These are phyloP conservation scores for Aureobasidium sp. DNA, from an alignment of 2,329 filamentous ascomycete species.

Conservation along the genomic window DNA sequence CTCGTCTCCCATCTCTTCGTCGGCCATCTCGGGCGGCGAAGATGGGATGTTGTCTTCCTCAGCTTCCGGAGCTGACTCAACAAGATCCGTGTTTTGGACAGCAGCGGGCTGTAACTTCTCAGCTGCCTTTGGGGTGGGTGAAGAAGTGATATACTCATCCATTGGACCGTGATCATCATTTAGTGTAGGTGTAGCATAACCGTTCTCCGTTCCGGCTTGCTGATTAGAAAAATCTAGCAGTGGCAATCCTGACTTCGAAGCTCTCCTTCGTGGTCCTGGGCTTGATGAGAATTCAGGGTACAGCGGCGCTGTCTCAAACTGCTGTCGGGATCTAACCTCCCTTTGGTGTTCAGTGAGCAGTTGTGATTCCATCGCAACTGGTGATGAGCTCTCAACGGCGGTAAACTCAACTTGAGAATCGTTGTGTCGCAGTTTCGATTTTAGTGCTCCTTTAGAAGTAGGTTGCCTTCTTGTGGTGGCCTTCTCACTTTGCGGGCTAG, in stretches of 20 bases:
- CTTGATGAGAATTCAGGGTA: constrained; percentile 61
- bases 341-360: constrained; percentile 69
- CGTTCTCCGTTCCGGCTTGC: constrained; percentile 20
- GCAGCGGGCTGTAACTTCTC: constrained; percentile 14
- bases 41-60: constrained; percentile 13
- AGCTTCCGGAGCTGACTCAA: constrained; percentile 4
- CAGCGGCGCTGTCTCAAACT: constrained; percentile 51
- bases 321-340: constrained; percentile 67
- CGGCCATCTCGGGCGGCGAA: constrained; percentile 12
- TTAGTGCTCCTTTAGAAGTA: neutral
- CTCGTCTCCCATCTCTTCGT: constrained; percentile 13
- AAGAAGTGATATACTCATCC: constrained; percentile 43
- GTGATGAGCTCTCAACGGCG: constrained; percentile 53
- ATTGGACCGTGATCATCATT: constrained; percentile 28
- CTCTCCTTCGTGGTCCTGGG: constrained; percentile 24
- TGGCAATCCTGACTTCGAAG: constrained; percentile 17
- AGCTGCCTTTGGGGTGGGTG: constrained; percentile 40
- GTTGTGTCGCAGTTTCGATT: constrained; percentile 59
- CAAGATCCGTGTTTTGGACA: neutral
- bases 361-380: constrained; percentile 54
- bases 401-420: constrained; percentile 77
- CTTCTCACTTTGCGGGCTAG: neutral
- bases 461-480: neutral
- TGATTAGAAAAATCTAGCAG: constrained; percentile 21
- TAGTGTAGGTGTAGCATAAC: constrained; percentile 35